Evolutionary conservation across 176 grass and related monocot genomes (phyloP).

Genomic region (Microstegium vimineum): DNA sequence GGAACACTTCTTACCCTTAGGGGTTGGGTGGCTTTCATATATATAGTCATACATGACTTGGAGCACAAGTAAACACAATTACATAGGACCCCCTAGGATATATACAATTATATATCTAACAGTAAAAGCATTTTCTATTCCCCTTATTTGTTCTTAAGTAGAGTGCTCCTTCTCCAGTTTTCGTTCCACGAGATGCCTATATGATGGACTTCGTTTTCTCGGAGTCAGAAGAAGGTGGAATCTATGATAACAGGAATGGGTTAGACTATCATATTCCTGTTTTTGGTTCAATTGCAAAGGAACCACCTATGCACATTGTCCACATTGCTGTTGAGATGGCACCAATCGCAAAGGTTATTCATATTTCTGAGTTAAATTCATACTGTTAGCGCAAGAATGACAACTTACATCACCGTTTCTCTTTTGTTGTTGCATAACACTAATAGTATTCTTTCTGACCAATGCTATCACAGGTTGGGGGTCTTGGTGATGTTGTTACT

Average conservation of each 20-base stretch:
- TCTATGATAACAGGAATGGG: conserved; percentile 78
- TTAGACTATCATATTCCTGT: conserved; percentile 91
- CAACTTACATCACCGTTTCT: background rate
- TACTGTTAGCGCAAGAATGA: background rate
- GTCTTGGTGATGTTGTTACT: conserved; percentile 91
- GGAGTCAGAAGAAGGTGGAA: conserved; percentile 79
- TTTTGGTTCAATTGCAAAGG: conserved; percentile 53
- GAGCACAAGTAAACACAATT: too few relatives aligned
- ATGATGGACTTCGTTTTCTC: conserved; percentile 99
- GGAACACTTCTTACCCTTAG: too few relatives aligned
- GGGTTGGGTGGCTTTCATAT: too few relatives aligned
- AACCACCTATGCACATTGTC: conserved; percentile 78
- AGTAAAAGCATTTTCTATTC: background rate
- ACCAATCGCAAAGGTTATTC: conserved; percentile 84
- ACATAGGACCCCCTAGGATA: too few relatives aligned
- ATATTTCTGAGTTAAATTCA: conserved; percentile 19
- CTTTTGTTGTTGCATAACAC: background rate
- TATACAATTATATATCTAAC: too few relatives aligned
- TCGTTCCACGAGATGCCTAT: conserved; percentile 67
- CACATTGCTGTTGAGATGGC: conserved; percentile 94
- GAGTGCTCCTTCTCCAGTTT: conserved; percentile 50
- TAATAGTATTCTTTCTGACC: background rate
- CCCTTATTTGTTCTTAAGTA: conserved; percentile 2
- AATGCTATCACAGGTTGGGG: conserved; percentile 65
- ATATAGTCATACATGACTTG: too few relatives aligned